Conservation (phyloP, 148 eudicot genomes). For the Selenicereus undatus region DNA sequence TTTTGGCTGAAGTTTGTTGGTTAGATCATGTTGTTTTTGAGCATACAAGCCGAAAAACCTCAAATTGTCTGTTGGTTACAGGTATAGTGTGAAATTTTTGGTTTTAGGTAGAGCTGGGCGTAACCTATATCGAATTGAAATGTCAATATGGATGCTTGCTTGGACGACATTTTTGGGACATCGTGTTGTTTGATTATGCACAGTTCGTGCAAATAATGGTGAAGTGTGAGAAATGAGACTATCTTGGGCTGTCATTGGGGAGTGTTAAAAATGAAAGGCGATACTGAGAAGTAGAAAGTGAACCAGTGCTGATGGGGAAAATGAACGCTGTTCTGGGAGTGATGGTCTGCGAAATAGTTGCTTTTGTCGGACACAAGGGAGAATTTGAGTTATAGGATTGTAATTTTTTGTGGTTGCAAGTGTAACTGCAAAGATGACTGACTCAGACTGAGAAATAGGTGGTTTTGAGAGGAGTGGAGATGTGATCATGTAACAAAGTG, state of each 20-base stretch:
- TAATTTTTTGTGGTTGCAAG: neutral
- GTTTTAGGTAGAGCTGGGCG: neutral
- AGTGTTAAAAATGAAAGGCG: neutral
- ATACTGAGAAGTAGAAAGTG: neutral
- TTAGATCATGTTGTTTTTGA: neutral
- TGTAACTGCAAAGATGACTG: neutral
- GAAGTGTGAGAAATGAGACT: neutral
- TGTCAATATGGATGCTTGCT: neutral
- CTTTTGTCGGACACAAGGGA: neutral
- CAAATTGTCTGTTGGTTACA: neutral
- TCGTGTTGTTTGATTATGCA: neutral
- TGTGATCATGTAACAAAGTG: neutral
- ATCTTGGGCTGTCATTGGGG: neutral
- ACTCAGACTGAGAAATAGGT: neutral
- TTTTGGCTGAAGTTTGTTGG: constrained; percentile 2
- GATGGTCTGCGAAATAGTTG: neutral
- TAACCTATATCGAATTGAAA: neutral
- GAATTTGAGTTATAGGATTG: neutral
- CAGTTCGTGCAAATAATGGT: neutral
- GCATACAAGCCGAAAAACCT: neutral
- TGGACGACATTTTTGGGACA: neutral
- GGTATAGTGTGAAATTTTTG: neutral
- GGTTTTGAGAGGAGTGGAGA: neutral
- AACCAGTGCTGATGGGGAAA: neutral
- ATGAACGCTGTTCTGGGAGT: neutral